Evolutionary conservation across 371 early-diverging fungal genomes (phyloP).

Genomic region (Apophysomyces trapeziformis): DNA sequence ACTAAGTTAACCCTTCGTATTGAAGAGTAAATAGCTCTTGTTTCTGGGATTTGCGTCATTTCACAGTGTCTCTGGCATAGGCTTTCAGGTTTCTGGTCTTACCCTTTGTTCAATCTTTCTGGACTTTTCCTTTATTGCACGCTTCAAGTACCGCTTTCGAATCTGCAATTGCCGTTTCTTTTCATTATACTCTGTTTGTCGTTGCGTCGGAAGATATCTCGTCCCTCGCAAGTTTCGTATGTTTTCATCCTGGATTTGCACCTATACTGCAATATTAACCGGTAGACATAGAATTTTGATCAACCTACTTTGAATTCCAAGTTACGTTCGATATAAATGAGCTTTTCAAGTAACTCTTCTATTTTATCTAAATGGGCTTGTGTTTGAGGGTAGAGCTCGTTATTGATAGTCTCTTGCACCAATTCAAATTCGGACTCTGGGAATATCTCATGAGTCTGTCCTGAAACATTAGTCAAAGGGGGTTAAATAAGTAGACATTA

Average conservation of each 20-base stretch:
- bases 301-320: background rate
- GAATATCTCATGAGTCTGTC: background rate
- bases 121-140: background rate
- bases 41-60: background rate
- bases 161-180: background rate
- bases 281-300: background rate
- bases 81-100: background rate
- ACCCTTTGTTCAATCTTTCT: background rate
- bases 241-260: background rate
- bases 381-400: background rate
- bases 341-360: background rate
- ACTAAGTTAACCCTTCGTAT: background rate
- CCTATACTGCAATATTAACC: background rate
- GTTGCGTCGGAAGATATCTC: background rate
- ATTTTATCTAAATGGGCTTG: background rate
- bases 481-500: background rate
- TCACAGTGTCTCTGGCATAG: background rate
- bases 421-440: background rate
- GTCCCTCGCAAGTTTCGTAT: background rate
- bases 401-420: background rate
- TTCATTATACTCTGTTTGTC: background rate
- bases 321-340: background rate
- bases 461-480: background rate
- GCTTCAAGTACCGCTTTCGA: background rate
- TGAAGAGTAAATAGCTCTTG: background rate